A percentile compares a stretch with the other conserved stretches of the same genome.
phyloP scores from a whole-genome alignment of 352 stramenopile genomes.

The Globisporangium okanoganense region DNA sequence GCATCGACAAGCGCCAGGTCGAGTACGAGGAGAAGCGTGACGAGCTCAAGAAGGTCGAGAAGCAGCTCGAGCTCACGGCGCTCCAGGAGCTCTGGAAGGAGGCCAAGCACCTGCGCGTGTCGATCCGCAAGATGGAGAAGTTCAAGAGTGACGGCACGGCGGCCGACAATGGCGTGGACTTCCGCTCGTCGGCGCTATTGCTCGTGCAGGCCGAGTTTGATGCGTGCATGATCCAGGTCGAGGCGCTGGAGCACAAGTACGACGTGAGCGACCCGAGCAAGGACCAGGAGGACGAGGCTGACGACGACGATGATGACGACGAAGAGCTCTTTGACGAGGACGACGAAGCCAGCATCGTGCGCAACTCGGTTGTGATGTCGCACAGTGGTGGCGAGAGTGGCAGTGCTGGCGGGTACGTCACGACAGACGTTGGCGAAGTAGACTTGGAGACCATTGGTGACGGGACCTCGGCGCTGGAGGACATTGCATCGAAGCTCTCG shows the following conservation, averaged over 20 bases:
- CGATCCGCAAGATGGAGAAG: conserved; percentile 65
- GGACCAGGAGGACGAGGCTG: conserved; percentile 47
- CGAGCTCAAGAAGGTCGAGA: conserved; percentile 71
- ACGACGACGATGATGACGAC: conserved; percentile 47
- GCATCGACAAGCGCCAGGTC: conserved; percentile 59
- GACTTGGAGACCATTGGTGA: conserved; percentile 28
- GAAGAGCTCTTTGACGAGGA: conserved; percentile 38
- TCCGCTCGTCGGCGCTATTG: conserved; percentile 59
- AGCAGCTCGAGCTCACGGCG: conserved; percentile 61
- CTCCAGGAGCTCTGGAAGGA: conserved; percentile 80
- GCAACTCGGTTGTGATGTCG: conserved; percentile 11
- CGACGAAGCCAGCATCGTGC: conserved; percentile 24
- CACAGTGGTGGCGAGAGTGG: conserved; percentile 1
- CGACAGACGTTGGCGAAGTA: conserved; percentile 10
- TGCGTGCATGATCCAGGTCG: conserved; percentile 53
- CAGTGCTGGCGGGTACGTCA: conserved; percentile 3
- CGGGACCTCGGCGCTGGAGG: conserved; percentile 34
- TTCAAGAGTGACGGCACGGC: conserved; percentile 60
- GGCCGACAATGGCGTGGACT: conserved; percentile 54
- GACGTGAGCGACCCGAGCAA: conserved; percentile 47
- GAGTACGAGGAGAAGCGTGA: conserved; percentile 79
- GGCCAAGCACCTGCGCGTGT: conserved; percentile 48
- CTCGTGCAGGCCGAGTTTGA: conserved; percentile 79
- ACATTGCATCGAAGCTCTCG: conserved; percentile 52
- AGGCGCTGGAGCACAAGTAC: conserved; percentile 72